Evolutionary conservation across 225 moss, liverwort and hornwort genomes (phyloP), one percentile per base, ranked within the genome.

Genomic region (Pleurozium schreberi): DNA sequence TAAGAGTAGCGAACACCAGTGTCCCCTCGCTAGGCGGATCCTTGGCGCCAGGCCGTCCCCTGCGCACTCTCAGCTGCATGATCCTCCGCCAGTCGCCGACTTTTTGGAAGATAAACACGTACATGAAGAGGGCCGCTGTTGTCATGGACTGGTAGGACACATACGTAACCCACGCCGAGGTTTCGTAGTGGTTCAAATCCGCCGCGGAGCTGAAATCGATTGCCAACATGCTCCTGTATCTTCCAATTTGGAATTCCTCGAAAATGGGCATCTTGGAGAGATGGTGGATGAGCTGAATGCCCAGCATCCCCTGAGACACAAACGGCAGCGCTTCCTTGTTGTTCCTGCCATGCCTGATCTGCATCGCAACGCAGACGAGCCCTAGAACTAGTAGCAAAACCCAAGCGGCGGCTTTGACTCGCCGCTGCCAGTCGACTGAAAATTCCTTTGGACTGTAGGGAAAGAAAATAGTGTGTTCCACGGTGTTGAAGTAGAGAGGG

Each of bases 61-160:
- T 80, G 53, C 67, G 58, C 45, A 87, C 68, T 57, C 80, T 52
- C 17, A 79, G 27, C 53, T 73, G 68, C 93, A 91, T 90, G 61
- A 86, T 88, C 83, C 89, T 83, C 31, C 93, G 87, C 85, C 78
- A 57, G 85, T 84, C 89, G 55, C 88, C 71, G 40, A 91, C 91
- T 45, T 53, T 85, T 80, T 88, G 89, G n/a, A 91, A 71, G 42
- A 91, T 59, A 77, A 76, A 93, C n/a, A 85, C 75, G 86, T 91
- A 90, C 86, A 93, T 89, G 86, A 93, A 91, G 59, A 91, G 79
- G 45, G 91, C 88, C 70, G 74, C 43, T 80, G 23, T 75, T 1
- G 83, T 30, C 85, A 88, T 79, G 80, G 85, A 91, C 58, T 92
- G 85, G 78, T 91, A 91, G 4, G 87, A 89, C 53, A 92, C 49